Conservation (phyloP, 164 flowering plant species). For the Stephania yunnanensis region DNA sequence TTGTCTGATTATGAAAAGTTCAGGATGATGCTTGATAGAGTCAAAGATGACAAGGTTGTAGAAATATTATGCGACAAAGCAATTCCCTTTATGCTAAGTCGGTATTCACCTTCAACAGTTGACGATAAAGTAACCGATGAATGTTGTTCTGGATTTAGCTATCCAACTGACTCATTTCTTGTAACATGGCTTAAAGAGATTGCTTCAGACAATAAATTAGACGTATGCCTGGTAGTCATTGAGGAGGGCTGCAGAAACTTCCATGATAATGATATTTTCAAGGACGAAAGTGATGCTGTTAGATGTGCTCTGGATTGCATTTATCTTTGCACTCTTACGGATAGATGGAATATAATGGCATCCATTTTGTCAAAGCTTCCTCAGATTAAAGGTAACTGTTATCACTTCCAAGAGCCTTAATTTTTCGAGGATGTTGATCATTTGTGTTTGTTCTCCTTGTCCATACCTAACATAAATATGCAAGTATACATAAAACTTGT, state of each 20-base stretch:
- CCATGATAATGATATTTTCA: constrained; percentile 39
- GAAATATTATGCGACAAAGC: constrained; percentile 47
- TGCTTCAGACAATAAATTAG: constrained; percentile 61
- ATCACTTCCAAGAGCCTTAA: constrained; percentile 4
- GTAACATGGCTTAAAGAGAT: constrained; percentile 85
- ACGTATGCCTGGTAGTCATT: constrained; percentile 58
- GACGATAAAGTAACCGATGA: constrained; percentile 12
- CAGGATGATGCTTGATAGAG: constrained; percentile 67
- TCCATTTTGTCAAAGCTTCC: constrained; percentile 73
- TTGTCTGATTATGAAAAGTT: constrained; percentile 88
- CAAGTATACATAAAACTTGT: background rate
- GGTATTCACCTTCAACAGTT: constrained; percentile 20
- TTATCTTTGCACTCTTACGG: constrained; percentile 55
- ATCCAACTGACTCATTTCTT: constrained; percentile 53
- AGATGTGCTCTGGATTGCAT: constrained; percentile 73
- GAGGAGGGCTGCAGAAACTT: constrained; percentile 71
- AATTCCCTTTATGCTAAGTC: constrained; percentile 67
- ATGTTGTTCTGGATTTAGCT: constrained; percentile 16
- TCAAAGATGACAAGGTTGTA: constrained; percentile 60
- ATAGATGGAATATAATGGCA: constrained; percentile 82
- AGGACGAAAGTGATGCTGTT: constrained; percentile 60
- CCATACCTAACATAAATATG: background rate
- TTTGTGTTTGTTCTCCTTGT: background rate
- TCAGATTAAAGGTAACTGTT: constrained; percentile 45
- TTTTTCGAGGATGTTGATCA: background rate